These are phyloP conservation scores for Amaranthus palmeri DNA, from an alignment of 148 eudicot species.

Conservation along the genomic window DNA sequence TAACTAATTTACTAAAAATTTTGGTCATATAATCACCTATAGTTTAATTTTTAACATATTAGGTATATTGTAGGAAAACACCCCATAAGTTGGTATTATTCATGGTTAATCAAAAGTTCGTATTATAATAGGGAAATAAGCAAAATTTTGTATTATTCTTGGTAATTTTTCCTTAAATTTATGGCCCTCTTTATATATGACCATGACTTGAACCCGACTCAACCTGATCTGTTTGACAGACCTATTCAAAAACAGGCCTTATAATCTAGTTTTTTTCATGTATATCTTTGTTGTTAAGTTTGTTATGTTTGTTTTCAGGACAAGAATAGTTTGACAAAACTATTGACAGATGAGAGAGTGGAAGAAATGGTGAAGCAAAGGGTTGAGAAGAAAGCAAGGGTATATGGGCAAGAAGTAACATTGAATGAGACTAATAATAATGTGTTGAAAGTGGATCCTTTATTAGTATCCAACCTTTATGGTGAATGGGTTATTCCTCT, in stretches of 20 bases:
- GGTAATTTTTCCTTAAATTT: too few species aligned
- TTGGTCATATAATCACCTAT: too few species aligned
- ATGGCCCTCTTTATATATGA: not conserved
- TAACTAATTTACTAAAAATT: too few species aligned
- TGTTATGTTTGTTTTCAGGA: constrained; percentile 41
- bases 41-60: too few species aligned
- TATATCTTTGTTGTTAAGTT: not conserved
- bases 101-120: too few species aligned
- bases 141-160: too few species aligned
- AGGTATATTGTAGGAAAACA: too few species aligned
- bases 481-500: constrained; percentile 87
- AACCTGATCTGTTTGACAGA: too few species aligned
- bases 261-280: not conserved
- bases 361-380: constrained; percentile 78
- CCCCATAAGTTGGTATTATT: too few species aligned
- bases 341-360: constrained; percentile 57
- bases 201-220: too few species aligned
- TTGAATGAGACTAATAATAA: constrained; percentile 26
- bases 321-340: constrained; percentile 47
- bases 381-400: constrained; percentile 74
- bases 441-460: constrained; percentile 64
- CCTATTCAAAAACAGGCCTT: too few species aligned
- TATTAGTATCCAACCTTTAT: constrained; percentile 50
- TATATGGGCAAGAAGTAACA: constrained; percentile 63
- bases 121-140: too few species aligned